phyloP scores from a whole-genome alignment of 2,329 filamentous ascomycete genomes.

The Cytospora mali region DNA sequence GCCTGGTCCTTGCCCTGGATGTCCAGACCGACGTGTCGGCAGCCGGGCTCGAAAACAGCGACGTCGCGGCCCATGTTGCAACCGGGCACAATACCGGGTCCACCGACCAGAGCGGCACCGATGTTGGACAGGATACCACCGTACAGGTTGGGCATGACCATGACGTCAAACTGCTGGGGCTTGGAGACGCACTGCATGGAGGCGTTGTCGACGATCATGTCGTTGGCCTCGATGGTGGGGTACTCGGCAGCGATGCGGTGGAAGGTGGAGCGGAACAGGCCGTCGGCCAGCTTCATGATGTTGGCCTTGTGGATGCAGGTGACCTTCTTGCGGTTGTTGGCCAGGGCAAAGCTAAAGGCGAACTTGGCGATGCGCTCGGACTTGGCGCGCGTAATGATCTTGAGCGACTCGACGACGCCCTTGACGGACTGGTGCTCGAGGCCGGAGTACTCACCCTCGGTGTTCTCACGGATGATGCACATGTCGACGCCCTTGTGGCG shows the following conservation, averaged over 20 bases:
- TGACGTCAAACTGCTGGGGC: constrained; percentile 98
- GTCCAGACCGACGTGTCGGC: constrained; percentile 98
- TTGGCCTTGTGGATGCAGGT: constrained; percentile 99
- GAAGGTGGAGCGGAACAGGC: constrained; percentile 98
- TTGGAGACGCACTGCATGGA: constrained; percentile 98
- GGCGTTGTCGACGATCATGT: constrained; percentile 99
- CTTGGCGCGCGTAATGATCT: constrained; percentile 99
- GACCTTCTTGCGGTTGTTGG: constrained; percentile 99
- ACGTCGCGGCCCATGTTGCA: constrained; percentile 99
- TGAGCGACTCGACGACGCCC: constrained; percentile 97
- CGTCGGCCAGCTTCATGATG: constrained; percentile 99
- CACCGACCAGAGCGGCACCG: constrained; percentile 93
- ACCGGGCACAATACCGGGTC: constrained; percentile 93
- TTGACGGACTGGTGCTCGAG: constrained; percentile 97
- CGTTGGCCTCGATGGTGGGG: constrained; percentile 92
- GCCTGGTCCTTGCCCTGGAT: constrained; percentile 99
- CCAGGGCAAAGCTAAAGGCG: constrained; percentile 94
- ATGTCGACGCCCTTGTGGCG: constrained; percentile 97
- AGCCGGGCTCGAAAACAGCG: constrained; percentile 97
- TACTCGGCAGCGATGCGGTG: constrained; percentile 92
- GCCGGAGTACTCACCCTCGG: constrained; percentile 98
- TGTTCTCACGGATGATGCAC: constrained; percentile 99
- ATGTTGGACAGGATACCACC: constrained; percentile 99
- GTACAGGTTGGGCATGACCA: constrained; percentile 99
- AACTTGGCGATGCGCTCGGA: constrained; percentile 99